Base-by-base conservation (phyloP, 179 eudicot species). In the Dionaea muscipula region DNA sequence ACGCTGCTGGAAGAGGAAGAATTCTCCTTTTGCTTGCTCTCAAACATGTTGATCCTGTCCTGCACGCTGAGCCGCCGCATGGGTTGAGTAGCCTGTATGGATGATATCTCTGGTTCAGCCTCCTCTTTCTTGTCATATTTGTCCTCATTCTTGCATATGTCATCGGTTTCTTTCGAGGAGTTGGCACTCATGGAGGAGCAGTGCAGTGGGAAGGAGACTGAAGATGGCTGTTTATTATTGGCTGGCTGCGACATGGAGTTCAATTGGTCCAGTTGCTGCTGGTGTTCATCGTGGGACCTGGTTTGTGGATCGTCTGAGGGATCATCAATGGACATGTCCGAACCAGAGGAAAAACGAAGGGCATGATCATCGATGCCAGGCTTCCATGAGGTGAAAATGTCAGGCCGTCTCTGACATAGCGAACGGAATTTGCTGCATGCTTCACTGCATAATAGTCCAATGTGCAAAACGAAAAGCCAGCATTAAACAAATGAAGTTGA, bases 291-390 rank as follows among this genome's bases (percentile, higher is more conserved):
- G 44, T 61, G 57, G 37, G 28, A 23, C 25, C 47, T 38, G 26
- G 50, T 12, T 44, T 57, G 44, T 51, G 40, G 45, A n/a, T 37
- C 27, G 23, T 49, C 69, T 9, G 47, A 19, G 26, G 72, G 71
- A 51, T 81, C 93, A 13, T 89, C 96, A 2, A 85, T 67, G 55
- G 96, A 88, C 95, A 83, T 85, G 74, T 83, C 96, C 0, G 94
- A 91, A 55, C 77, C 78, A 39, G 68, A 68, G 8, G 95, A 91
- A 35, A 82, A 80, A 20, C 94, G 86, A 35, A 86, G 60, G 55
- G 75, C 73, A 15, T 52, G 68, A 43, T 78, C 84, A 13, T 70
- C 80, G 7, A 61, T 47, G 74, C 78, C 68, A 60, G 64, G 53
- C 47, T 43, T 43, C 47, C 47, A 43, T 17, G 21, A 43, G 67